Base-by-base conservation (phyloP, 2,329 filamentous ascomycete species). In the Cladosporium sp. region DNA sequence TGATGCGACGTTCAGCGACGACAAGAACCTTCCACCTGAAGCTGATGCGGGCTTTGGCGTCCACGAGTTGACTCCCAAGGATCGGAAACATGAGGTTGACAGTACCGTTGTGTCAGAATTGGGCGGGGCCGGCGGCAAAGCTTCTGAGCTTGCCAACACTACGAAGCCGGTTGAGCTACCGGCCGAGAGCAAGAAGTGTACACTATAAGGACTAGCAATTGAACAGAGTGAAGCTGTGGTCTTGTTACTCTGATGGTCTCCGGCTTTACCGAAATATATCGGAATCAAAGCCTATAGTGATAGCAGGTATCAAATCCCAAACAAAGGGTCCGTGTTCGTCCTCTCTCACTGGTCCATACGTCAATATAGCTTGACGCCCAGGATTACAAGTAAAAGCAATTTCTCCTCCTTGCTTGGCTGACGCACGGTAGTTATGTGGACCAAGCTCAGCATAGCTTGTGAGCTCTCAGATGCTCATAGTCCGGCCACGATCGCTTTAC, bases 161-260 rank as follows among this genome's bases (percentile, higher is more conserved):
- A n/a, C 37, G 7, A 24, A 9, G 17, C 50, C 50, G 8, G 50
- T 34, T 3, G 37, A 53, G 35, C 24, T 53, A 6, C 22, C 49
- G 3, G 24, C 36, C 9, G 49, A 81, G 1, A 2, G 25, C 8
- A 17, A 8, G 3, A 3, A 9, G 15, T 6, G 22, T 9, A 12
- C 17, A 20, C 25, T 5, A 34, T 28, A 20, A 35, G 17, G n/a
- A 20, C 22, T 25, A 13, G 19, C 25, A 58, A 32, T n/a, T 40
- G 54, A 17, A 55, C 50, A 49, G 48, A 58, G 15, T 58, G 39
- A 12, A 40, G 50, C 57, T 50, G 55, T 22, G 57, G 37, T 17
- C 39, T 34, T 13, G 25, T 19, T 22, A 58, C 57, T 37, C 50
- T n/a, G n/a, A n/a, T n/a, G n/a, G n/a, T n/a, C n/a, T n/a, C n/a